Conservation (phyloP, 202 grass and related monocot genomes). For the Hordeum pubiflorum region DNA sequence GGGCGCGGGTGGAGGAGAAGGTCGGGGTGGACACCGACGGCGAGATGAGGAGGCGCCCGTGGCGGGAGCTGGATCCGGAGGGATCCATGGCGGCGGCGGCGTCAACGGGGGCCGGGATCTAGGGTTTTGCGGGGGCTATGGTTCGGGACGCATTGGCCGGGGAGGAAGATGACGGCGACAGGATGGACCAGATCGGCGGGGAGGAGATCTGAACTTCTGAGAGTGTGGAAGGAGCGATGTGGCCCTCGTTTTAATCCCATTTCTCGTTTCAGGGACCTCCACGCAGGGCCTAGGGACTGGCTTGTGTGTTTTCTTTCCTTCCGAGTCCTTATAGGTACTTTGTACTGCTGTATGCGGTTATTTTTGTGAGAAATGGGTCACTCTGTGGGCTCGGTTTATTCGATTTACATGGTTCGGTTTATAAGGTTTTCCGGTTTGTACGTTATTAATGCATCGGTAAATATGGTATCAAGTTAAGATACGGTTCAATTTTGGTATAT, state of each 20-base stretch:
- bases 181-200: not conserved
- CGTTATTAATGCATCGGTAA: too few relatives aligned
- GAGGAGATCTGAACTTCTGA: constrained; percentile 35
- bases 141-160: constrained; percentile 35
- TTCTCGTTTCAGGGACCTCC: not conserved
- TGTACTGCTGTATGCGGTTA: too few relatives aligned
- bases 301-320: not conserved
- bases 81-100: constrained; percentile 50
- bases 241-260: not conserved
- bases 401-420: too few relatives aligned
- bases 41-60: constrained; percentile 73
- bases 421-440: too few relatives aligned
- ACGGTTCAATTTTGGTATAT: too few relatives aligned
- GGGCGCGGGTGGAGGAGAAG: constrained; percentile 57
- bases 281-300: not conserved
- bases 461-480: too few relatives aligned
- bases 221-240: not conserved
- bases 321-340: not conserved
- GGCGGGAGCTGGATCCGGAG: constrained; percentile 42
- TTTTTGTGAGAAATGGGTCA: too few relatives aligned
- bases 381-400: too few relatives aligned
- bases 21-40: constrained; percentile 56
- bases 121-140: constrained; percentile 31
- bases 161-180: constrained; percentile 19
- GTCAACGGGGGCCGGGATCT: not conserved